Evolutionary conservation across 2,329 filamentous ascomycete species (phyloP).

Genomic region (Colletotrichum falcatum): DNA sequence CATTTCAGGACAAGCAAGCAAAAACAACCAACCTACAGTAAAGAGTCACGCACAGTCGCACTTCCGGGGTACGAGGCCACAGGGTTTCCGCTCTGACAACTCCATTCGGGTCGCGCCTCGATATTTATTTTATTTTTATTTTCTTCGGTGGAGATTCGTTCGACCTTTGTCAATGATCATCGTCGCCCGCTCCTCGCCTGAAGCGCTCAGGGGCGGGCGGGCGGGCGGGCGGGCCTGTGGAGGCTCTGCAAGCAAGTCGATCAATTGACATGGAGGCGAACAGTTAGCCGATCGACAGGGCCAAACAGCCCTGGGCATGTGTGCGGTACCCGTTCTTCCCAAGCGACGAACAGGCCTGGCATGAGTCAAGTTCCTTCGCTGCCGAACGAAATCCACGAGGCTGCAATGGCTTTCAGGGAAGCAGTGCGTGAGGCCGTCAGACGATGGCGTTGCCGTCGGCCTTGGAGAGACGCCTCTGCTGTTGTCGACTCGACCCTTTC

Average conservation of each 20-base stretch:
- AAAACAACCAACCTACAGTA: not conserved
- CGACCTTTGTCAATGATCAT: slow-evolving; percentile 24
- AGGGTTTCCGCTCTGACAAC: not conserved
- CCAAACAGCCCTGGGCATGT: slow-evolving; percentile 27
- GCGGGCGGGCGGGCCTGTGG: slow-evolving; percentile 19
- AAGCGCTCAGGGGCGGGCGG: slow-evolving; percentile 5
- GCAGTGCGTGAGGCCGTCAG: not conserved
- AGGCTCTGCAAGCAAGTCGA: slow-evolving; percentile 28
- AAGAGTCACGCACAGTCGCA: not conserved
- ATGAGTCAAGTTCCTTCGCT: slow-evolving; percentile 21
- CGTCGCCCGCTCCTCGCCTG: slow-evolving; percentile 8
- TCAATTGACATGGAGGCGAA: slow-evolving; percentile 30
- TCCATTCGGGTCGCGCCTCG: not conserved
- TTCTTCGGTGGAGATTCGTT: slow-evolving; percentile 11
- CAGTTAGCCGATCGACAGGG: slow-evolving; percentile 33
- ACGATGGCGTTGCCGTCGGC: not conserved
- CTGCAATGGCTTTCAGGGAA: slow-evolving; percentile 9
- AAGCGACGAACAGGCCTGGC: not conserved
- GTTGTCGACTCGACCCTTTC: slow-evolving; percentile 22
- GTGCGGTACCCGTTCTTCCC: slow-evolving; percentile 10
- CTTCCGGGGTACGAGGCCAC: not conserved
- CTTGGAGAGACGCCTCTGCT: not conserved
- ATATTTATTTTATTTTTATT: no score
- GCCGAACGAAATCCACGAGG: not conserved
- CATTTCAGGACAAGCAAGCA: not conserved